Base-by-base conservation (phyloP, 345 rosid genomes). In the Mercurialis annua region DNA sequence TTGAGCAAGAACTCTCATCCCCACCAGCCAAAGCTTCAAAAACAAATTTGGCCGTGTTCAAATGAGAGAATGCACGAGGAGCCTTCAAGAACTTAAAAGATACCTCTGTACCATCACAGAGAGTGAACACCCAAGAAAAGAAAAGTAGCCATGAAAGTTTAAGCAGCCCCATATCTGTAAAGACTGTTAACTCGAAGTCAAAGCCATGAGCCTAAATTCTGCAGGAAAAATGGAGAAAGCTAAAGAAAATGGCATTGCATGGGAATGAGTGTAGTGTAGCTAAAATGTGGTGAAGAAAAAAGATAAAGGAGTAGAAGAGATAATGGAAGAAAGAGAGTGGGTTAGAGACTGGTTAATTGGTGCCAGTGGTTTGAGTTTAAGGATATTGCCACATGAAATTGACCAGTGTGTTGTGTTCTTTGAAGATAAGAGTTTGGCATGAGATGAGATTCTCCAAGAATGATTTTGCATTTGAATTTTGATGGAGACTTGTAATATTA, bases 51-150 rank as follows among this genome's bases (percentile, higher is more conserved):
- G 98, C 87, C 1, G 83, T 78, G 62, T 67, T 81, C 68, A 81
- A 74, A 72, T 73, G 88, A 5, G 98, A 90, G 65, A 76, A 68
- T 58, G 79, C 51, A 64, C 40, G 80, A 50, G 98, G 98, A 74
- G 84, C 68, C 77, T 79, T 83, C 67, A 86, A 76, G 82, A 90
- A 84, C 86, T 88, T 82, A 10, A 90, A 80, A 43, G 84, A 74
- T 34, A 78, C 65, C 69, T 74, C 82, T 69, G 82, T 57, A 75
- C 27, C 71, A 62, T 69, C 67, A 62, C 74, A 78, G 53, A 61
- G 75, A 67, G 78, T 64, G 62, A 82, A 71, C 66, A 74, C 59
- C 79, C 69, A 85, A 59, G 51, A 77, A 74, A 77, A 78, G 29
- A 80, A 71, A 77, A 72, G 64, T 62, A 68, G 31, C 80, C 83